These are phyloP conservation scores for Neovahlkampfia damariscottae DNA, from an alignment of 78 protist species.

Conservation along the genomic window DNA sequence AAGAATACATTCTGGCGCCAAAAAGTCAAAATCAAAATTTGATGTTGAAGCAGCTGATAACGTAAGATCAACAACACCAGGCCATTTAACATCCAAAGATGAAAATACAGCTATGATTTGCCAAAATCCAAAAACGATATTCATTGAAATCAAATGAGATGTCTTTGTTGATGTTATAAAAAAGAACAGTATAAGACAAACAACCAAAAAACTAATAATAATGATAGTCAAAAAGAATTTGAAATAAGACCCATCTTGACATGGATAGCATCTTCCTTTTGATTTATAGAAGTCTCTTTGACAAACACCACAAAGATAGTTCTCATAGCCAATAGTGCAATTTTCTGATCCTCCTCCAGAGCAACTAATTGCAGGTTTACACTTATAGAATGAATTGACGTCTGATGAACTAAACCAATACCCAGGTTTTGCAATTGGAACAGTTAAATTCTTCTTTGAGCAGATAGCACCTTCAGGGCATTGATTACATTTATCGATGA, in stretches of 20 bases:
- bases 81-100: background rate
- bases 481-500: no score
- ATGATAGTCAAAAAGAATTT: background rate
- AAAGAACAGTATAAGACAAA: background rate
- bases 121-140: background rate
- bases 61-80: background rate
- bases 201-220: background rate
- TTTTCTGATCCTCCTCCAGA: background rate
- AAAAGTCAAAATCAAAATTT: background rate
- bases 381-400: background rate
- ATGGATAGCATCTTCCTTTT: no score
- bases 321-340: background rate
- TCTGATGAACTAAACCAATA: background rate
- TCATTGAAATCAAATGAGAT: background rate
- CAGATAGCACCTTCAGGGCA: background rate
- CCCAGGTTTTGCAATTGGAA: background rate
- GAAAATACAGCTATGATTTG: background rate
- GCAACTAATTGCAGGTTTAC: background rate
- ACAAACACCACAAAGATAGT: background rate
- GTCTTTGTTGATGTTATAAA: background rate
- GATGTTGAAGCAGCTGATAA: background rate
- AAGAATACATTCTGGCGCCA: background rate
- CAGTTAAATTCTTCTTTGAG: background rate
- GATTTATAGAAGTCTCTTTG: background rate
- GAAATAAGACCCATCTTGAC: background rate